These are phyloP conservation scores for Aspergillus neotritici DNA, from an alignment of 2,329 filamentous ascomycete genomes.

Conservation along the genomic window DNA sequence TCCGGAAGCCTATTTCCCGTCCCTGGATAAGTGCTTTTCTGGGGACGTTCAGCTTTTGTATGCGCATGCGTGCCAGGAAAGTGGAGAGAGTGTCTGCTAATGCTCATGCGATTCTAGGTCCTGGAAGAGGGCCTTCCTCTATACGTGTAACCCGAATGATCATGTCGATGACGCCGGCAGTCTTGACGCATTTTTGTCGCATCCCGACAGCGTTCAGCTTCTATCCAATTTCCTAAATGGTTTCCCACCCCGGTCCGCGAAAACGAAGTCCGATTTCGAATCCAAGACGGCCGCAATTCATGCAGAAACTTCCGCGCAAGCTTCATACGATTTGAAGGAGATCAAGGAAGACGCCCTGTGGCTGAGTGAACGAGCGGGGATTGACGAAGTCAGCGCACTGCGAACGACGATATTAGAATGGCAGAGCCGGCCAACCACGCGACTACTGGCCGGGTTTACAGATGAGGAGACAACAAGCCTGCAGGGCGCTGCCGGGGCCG, in stretches of 20 bases:
- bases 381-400: constrained; percentile 78
- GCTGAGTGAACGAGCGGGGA: constrained; percentile 70
- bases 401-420: constrained; percentile 76
- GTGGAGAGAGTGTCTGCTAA: constrained; percentile 18
- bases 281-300: constrained; percentile 84
- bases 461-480: constrained; percentile 72
- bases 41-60: constrained; percentile 77
- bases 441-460: constrained; percentile 66
- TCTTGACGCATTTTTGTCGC: constrained; percentile 64
- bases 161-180: constrained; percentile 50
- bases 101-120: constrained; percentile 43
- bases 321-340: constrained; percentile 65
- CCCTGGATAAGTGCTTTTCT: constrained; percentile 76
- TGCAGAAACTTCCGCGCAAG: constrained; percentile 61
- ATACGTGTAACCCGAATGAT: constrained; percentile 39
- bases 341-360: constrained; percentile 82
- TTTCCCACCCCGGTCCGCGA: constrained; percentile 58
- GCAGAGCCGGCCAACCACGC: constrained; percentile 69
- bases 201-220: constrained; percentile 61
- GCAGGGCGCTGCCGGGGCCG: constrained; percentile 64
- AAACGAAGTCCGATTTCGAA: constrained; percentile 68
- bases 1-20: constrained; percentile 72
- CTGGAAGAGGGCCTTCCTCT: constrained; percentile 53
- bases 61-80: constrained; percentile 9
- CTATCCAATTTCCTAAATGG: constrained; percentile 64